These are phyloP conservation scores for Trichoderma orchidacearum DNA, from an alignment of 495 filamentous ascomycete species.

Conservation along the genomic window DNA sequence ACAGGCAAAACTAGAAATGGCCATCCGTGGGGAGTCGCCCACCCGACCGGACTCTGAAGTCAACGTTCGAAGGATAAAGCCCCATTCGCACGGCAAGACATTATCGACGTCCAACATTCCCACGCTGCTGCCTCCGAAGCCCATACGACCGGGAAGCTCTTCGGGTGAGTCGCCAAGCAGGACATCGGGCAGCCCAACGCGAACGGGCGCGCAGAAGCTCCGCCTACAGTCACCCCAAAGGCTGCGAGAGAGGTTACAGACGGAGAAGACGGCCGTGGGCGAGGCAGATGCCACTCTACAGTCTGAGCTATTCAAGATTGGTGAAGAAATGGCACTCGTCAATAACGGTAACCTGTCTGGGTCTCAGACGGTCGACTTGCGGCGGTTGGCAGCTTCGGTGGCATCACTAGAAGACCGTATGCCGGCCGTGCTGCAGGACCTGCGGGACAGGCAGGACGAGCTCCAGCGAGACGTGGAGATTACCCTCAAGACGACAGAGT, in stretches of 20 bases:
- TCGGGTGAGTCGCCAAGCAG: slow-evolving; percentile 14
- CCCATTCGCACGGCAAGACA: slow-evolving; percentile 18
- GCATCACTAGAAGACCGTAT: slow-evolving; percentile 51
- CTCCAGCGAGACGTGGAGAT: slow-evolving; percentile 56
- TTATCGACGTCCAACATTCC: slow-evolving; percentile 34
- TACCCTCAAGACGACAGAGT: slow-evolving; percentile 55
- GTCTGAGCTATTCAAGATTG: slow-evolving; percentile 67
- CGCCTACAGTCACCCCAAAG: slow-evolving; percentile 87
- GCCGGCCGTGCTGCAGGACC: slow-evolving; percentile 43
- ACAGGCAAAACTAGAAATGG: neutral
- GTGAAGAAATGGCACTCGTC: slow-evolving; percentile 62
- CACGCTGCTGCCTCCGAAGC: slow-evolving; percentile 16
- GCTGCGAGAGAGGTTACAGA: slow-evolving; percentile 75
- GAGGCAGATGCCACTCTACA: slow-evolving; percentile 55
- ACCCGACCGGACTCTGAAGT: neutral
- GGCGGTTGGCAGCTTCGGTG: slow-evolving; percentile 40
- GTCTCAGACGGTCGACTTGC: slow-evolving; percentile 23
- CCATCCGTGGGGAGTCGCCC: neutral
- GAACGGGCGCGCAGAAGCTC: slow-evolving; percentile 38
- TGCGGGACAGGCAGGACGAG: slow-evolving; percentile 42
- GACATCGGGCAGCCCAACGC: slow-evolving; percentile 24
- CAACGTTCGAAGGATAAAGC: no score
- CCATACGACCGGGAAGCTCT: slow-evolving; percentile 12
- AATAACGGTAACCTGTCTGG: slow-evolving; percentile 28
- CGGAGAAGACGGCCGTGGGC: slow-evolving; percentile 60